Conservation (phyloP, 495 filamentous ascomycete genomes). For the Hypoxylon rickii region DNA sequence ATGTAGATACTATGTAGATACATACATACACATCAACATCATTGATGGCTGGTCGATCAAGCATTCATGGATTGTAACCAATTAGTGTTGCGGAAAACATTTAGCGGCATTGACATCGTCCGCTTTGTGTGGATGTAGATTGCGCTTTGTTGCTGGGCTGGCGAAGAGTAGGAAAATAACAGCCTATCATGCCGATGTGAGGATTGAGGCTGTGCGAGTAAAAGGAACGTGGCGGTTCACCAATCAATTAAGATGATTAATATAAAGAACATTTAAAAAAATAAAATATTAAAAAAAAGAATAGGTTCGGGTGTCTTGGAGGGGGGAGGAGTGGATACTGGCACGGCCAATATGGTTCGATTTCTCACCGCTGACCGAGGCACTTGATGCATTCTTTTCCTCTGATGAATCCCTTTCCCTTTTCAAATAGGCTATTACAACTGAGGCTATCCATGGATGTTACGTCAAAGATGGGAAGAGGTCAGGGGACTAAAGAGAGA, state of each 20-base stretch:
- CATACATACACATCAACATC: too few species aligned
- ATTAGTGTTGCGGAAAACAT: too few species aligned
- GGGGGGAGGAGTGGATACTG: slow-evolving; percentile 25
- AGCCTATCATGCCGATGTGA: too few species aligned
- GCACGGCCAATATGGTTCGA: slow-evolving; percentile 28
- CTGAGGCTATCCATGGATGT: slow-evolving; percentile 18
- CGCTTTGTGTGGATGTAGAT: background rate
- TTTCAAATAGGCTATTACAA: slow-evolving; percentile 33
- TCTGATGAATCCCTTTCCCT: slow-evolving; percentile 25
- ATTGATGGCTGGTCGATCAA: background rate
- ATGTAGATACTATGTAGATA: background rate
- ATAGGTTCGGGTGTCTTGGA: slow-evolving; percentile 23
- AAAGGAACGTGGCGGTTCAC: slow-evolving; percentile 19
- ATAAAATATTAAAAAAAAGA: too few species aligned
- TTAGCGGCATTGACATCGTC: background rate
- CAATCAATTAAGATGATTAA: slow-evolving; percentile 32
- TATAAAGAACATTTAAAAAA: too few species aligned
- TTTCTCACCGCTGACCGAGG: slow-evolving; percentile 36
- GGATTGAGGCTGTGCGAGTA: slow-evolving; percentile 24
- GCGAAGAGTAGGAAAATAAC: too few species aligned
- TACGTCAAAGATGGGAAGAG: slow-evolving; percentile 29
- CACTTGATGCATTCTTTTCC: slow-evolving; percentile 7
- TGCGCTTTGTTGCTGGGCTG: background rate
- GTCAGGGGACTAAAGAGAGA: slow-evolving; percentile 22
- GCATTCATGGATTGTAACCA: too few species aligned